phyloP scores from a whole-genome alignment of 805 yeast genomes.

The Clavispora phyllophila region DNA sequence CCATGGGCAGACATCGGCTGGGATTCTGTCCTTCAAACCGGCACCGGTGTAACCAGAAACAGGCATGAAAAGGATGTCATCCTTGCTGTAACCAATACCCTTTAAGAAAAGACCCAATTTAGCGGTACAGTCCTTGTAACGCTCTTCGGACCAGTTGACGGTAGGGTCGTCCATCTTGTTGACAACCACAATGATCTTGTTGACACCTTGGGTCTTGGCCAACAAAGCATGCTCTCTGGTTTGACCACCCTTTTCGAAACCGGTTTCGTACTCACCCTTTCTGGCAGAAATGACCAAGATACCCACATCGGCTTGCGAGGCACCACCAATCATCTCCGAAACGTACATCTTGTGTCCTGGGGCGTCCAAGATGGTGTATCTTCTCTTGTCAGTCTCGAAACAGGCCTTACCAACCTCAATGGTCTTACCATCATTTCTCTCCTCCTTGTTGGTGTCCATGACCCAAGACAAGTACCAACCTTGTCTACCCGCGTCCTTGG shows the following conservation, averaged over 20 bases:
- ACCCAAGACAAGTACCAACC: constrained; percentile 99
- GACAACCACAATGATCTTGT: constrained; percentile 86
- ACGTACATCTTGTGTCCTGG: constrained; percentile 99
- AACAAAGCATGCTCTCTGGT: constrained; percentile 96
- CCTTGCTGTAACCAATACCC: constrained; percentile 85
- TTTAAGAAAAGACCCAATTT: constrained; percentile 75
- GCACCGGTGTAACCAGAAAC: constrained; percentile 98
- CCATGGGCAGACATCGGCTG: constrained; percentile 78
- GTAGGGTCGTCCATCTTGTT: constrained; percentile 99
- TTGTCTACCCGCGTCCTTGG: constrained; percentile 98
- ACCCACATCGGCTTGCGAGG: constrained; percentile 99
- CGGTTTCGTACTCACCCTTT: constrained; percentile 99
- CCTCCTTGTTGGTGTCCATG: constrained; percentile 98
- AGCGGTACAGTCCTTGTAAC: constrained; percentile 91
- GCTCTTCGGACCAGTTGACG: constrained; percentile 90
- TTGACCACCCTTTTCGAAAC: constrained; percentile 98
- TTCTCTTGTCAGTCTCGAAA: constrained; percentile 95
- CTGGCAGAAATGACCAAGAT: constrained; percentile 95
- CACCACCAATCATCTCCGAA: constrained; percentile 99
- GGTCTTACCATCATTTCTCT: constrained; percentile 97
- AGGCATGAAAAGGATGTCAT: constrained; percentile 89
- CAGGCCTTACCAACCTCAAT: constrained; percentile 98
- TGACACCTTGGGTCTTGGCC: constrained; percentile 98
- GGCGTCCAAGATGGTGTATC: constrained; percentile 97
- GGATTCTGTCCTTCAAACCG: constrained; percentile 84